A percentile compares a stretch with the other conserved stretches of the same genome.
Evolutionary conservation across 768 basidiomycete genomes (phyloP).

Genomic region (Rhizopogon sp.): DNA sequence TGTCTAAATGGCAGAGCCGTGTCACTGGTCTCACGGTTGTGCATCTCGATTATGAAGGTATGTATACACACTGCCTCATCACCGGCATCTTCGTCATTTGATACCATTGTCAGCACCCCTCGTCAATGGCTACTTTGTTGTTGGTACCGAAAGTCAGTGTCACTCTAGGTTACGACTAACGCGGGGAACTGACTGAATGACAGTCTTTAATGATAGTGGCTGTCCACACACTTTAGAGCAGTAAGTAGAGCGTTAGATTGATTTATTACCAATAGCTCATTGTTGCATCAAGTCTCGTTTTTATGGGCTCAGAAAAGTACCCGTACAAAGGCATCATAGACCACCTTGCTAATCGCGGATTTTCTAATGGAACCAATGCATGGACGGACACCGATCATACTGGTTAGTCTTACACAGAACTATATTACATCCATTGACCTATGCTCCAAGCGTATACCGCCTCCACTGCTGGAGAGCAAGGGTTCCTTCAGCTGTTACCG

Average conservation of each 20-base stretch:
- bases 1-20: constrained; percentile 88
- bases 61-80: constrained; percentile 35
- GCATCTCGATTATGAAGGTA: constrained; percentile 87
- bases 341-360: constrained; percentile 89
- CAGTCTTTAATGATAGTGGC: constrained; percentile 92
- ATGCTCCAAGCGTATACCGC: constrained; percentile 72
- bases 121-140: constrained; percentile 87
- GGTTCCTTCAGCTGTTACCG: constrained; percentile 78
- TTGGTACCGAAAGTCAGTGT: constrained; percentile 81
- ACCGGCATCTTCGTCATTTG: constrained; percentile 7
- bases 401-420: constrained; percentile 8
- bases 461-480: constrained; percentile 91
- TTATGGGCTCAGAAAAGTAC: constrained; percentile 94
- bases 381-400: constrained; percentile 98
- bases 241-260: constrained; percentile 37
- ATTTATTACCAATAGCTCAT: neutral
- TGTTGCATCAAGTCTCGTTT: constrained; percentile 60
- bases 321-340: constrained; percentile 97
- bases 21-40: constrained; percentile 86
- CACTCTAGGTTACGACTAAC: neutral
- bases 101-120: constrained; percentile 57
- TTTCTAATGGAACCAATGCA: constrained; percentile 89
- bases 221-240: constrained; percentile 97
- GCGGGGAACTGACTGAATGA: neutral
- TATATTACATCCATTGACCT: neutral